These are phyloP conservation scores for Solanum medicagineum DNA, from an alignment of 257 asterid species.

Conservation along the genomic window DNA sequence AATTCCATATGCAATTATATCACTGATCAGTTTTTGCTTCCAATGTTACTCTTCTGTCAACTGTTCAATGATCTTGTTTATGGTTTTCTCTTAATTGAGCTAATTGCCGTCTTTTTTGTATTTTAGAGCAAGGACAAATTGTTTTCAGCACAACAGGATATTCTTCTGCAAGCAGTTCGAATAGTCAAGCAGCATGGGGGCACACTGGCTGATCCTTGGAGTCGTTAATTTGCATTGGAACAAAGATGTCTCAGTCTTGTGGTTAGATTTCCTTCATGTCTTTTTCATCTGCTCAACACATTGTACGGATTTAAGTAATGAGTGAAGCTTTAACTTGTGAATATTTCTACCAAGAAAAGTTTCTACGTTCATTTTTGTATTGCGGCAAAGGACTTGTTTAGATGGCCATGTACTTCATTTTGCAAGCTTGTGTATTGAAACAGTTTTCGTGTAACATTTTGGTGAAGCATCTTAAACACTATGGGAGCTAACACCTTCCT, in stretches of 20 bases:
- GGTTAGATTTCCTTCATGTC: not conserved
- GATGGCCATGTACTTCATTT: not conserved
- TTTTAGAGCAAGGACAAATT: slow-evolving; percentile 46
- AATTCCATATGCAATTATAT: not conserved
- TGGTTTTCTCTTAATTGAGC: not conserved
- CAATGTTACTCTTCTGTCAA: not conserved
- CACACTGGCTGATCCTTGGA: slow-evolving; percentile 33
- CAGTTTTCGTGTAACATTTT: not conserved
- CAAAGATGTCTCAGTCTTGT: not conserved
- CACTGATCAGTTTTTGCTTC: not conserved
- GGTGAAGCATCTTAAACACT: not conserved
- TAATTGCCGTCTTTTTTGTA: not conserved
- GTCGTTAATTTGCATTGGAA: not conserved
- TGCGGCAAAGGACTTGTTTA: not conserved
- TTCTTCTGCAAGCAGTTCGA: slow-evolving; percentile 61
- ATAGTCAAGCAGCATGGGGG: slow-evolving; percentile 70
- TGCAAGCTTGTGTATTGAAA: not conserved
- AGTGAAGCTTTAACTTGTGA: not conserved
- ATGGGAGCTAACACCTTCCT: not conserved
- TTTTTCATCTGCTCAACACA: not conserved
- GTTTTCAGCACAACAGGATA: slow-evolving; percentile 42
- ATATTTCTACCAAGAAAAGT: not conserved
- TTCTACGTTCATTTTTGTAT: not conserved
- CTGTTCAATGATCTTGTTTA: not conserved
- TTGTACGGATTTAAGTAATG: not conserved